Evolutionary conservation across 768 basidiomycete species (phyloP), one percentile per base, ranked within the genome.

Genomic region (Cystobasidium ongulense): DNA sequence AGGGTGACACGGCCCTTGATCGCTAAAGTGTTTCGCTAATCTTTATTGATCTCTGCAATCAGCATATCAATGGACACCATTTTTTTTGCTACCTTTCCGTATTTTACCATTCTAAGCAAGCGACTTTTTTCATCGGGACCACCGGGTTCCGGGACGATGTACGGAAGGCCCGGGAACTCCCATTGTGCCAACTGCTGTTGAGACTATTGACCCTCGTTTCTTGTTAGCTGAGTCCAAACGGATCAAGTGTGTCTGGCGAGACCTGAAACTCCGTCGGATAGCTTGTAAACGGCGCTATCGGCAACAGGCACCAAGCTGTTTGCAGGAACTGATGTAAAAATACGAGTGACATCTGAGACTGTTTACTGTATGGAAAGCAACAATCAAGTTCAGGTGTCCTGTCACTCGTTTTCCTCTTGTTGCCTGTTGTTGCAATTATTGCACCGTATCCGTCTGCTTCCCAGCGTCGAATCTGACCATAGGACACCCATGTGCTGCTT

Each of bases 371-470:
- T 17, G 13, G 11, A 29, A 59, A 59, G 57, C 4, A 59, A 29
- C 57, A 59, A 59, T n/a, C 57, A 59, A 23, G 29, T 59, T 54
- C 57, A 27, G 33, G 57, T 27, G 57, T 59, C 57, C 21, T 59
- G 57, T 59, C 57, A 59, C 57, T 59, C 27, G 13, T 59, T 59
- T 59, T 15, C 46, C 21, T 8, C n/a, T n/a, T 41, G n/a, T 50
- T 11, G 46, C 46, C 46, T 4, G 15, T 50, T 50, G 46, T 50
- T 50, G 46, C 46, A 50, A 18, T 41, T 41, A 50, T 50, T 50
- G 46, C 29, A 35, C 43, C 33, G 57, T 15, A 29, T 59, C 11
- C 57, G 57, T 59, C 29, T 59, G 57, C 57, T 59, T 59, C 57
- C 57, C 57, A 59, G 15, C 11, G 33, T 35, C 13, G 23, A 59